Percentiles rank a stretch among this genome's conserved stretches.
Conservation (phyloP, 2,329 filamentous ascomycete genomes). For the Xylaria sp. region DNA sequence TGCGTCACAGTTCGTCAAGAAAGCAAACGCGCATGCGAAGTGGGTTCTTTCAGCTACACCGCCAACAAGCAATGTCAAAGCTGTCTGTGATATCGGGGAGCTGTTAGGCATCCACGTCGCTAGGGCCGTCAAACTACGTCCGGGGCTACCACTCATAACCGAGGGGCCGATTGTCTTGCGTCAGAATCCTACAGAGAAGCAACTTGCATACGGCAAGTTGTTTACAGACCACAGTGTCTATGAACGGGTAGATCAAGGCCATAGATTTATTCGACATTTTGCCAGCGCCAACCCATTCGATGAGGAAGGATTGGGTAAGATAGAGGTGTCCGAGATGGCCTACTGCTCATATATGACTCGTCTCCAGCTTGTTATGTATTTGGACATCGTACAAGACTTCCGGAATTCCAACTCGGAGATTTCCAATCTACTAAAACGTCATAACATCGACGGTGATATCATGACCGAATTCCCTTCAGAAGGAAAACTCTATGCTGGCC, state of each 20-base stretch:
- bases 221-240: constrained; percentile 49
- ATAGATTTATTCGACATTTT: constrained; percentile 47
- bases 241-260: constrained; percentile 51
- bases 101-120: constrained; percentile 54
- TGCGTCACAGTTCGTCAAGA: constrained; percentile 49
- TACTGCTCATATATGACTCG: constrained; percentile 44
- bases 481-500: constrained; percentile 25
- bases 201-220: constrained; percentile 48
- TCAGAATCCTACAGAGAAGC: constrained; percentile 49
- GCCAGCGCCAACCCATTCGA: constrained; percentile 49
- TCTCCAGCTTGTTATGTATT: constrained; percentile 43
- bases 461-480: constrained; percentile 6
- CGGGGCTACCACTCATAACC: constrained; percentile 51
- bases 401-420: constrained; percentile 45
- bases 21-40: constrained; percentile 49
- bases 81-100: constrained; percentile 50
- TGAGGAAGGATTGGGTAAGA: constrained; percentile 35
- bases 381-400: constrained; percentile 46
- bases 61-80: constrained; percentile 49
- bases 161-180: constrained; percentile 46
- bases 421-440: constrained; percentile 28
- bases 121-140: constrained; percentile 45
- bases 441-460: constrained; percentile 5
- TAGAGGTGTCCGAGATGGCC: constrained; percentile 39
- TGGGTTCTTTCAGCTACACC: constrained; percentile 59